phyloP scores from a whole-genome alignment of 495 filamentous ascomycete genomes.

The Physcia stellaris region DNA sequence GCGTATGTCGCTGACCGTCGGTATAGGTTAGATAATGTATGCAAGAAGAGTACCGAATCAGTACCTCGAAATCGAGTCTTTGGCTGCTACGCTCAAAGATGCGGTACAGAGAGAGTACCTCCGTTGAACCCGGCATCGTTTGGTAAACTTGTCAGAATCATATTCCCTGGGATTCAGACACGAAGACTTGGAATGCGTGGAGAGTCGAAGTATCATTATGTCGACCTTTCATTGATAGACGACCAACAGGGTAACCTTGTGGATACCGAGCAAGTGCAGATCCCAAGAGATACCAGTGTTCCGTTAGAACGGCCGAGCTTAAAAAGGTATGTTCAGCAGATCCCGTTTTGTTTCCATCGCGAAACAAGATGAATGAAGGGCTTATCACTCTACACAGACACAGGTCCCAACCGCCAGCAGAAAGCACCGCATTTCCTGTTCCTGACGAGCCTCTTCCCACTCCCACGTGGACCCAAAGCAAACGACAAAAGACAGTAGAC shows the following conservation, averaged over 20 bases:
- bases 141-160: constrained; percentile 89
- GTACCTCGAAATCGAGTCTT: constrained; percentile 89
- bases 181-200: constrained; percentile 83
- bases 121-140: constrained; percentile 94
- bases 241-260: constrained; percentile 39
- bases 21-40: constrained; percentile 68
- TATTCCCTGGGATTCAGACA: constrained; percentile 89
- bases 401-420: constrained; percentile 39
- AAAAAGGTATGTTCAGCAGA: constrained; percentile 7
- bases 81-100: constrained; percentile 79
- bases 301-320: neutral
- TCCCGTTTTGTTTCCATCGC: neutral
- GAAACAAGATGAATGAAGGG: neutral
- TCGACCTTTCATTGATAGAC: constrained; percentile 63
- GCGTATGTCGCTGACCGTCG: constrained; percentile 11
- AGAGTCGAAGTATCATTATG: constrained; percentile 98
- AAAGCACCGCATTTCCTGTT: constrained; percentile 57
- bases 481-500: constrained; percentile 1
- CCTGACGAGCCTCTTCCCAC: constrained; percentile 32
- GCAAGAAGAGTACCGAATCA: constrained; percentile 64
- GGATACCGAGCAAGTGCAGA: constrained; percentile 14
- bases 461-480: constrained; percentile 15
- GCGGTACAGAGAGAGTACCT: constrained; percentile 81
- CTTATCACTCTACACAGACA: neutral
- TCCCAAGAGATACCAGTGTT: neutral